A percentile compares a stretch with the other conserved stretches of the same genome.
phyloP scores from a whole-genome alignment of 139 green algal genomes.

The Edaphochlamys debaryana region DNA sequence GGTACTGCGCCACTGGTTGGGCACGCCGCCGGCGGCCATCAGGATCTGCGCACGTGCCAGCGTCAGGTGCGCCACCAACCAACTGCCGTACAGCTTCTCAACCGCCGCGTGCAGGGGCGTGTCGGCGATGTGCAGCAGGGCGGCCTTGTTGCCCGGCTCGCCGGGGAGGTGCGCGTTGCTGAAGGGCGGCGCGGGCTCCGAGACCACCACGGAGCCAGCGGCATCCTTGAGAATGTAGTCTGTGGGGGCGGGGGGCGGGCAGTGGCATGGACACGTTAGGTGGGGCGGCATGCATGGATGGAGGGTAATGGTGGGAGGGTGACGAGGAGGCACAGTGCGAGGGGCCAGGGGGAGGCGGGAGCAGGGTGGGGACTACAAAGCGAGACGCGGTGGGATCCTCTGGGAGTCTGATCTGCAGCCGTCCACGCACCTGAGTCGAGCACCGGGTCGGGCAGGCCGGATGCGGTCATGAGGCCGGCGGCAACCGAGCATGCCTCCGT shows the following conservation, averaged over 20 bases:
- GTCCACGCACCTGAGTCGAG: too few species aligned
- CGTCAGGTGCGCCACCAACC: conserved; percentile 50
- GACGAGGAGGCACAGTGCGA: too few species aligned
- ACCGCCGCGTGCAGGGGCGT: conserved; percentile 22
- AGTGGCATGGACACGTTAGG: too few species aligned
- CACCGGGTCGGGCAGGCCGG: conserved; percentile 46
- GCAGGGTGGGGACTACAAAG: too few species aligned
- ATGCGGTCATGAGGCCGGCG: conserved; percentile 45
- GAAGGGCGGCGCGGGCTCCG: conserved; percentile 6
- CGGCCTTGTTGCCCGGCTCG: conserved; percentile 36
- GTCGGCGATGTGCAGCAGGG: conserved; percentile 21
- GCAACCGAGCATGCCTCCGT: conserved; percentile 51
- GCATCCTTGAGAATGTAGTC: conserved; percentile 48
- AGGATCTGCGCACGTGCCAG: conserved; percentile 40
- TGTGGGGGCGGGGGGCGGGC: too few species aligned
- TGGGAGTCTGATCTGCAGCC: too few species aligned
- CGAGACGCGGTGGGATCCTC: too few species aligned
- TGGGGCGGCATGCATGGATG: too few species aligned
- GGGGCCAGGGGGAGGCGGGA: too few species aligned
- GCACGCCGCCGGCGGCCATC: conserved; percentile 33
- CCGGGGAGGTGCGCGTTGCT: conserved; percentile 33
- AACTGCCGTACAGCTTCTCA: conserved; percentile 55
- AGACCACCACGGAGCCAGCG: conserved; percentile 35
- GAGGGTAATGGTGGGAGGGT: too few species aligned
- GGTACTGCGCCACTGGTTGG: conserved; percentile 49